These are phyloP conservation scores for Leishmania guyanensis DNA, from an alignment of 208 protist genomes.

Conservation along the genomic window DNA sequence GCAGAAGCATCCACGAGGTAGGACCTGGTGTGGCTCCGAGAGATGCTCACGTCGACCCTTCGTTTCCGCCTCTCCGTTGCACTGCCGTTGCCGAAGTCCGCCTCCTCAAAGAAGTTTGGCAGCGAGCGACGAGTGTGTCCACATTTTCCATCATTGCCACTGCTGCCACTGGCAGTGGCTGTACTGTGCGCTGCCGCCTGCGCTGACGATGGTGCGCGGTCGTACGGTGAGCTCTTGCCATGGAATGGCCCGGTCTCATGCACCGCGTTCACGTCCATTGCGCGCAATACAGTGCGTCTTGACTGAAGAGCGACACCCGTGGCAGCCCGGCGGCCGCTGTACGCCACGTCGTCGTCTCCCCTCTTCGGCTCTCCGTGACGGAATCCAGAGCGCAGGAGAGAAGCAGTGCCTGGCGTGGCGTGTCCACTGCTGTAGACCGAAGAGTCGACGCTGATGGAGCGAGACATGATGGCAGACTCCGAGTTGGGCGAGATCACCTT, in stretches of 20 bases:
- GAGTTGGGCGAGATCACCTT: constrained; percentile 63
- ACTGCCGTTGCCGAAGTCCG: constrained; percentile 5
- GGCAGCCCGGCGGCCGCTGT: neutral
- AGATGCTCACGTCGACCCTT: constrained; percentile 2
- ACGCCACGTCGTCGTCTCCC: neutral
- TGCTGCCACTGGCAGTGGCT: neutral
- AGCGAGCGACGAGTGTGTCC: constrained; percentile 1
- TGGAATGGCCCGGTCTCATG: neutral
- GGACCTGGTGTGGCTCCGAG: constrained; percentile 12
- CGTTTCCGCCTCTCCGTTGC: neutral
- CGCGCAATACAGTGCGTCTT: constrained; percentile 7
- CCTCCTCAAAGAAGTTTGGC: constrained; percentile 24
- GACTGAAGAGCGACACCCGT: neutral
- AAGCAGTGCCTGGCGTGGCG: neutral
- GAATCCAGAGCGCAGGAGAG: neutral
- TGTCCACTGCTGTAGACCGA: constrained; percentile 19
- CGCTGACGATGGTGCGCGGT: neutral
- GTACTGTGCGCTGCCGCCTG: neutral
- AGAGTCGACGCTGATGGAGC: constrained; percentile 40
- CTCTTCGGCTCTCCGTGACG: neutral
- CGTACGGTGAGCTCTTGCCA: neutral
- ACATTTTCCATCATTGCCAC: neutral
- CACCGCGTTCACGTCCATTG: constrained; percentile 17
- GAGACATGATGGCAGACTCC: constrained; percentile 35
- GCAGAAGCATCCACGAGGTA: neutral